These are phyloP conservation scores for Grammothele lineata DNA, from an alignment of 768 basidiomycete species.

Conservation along the genomic window DNA sequence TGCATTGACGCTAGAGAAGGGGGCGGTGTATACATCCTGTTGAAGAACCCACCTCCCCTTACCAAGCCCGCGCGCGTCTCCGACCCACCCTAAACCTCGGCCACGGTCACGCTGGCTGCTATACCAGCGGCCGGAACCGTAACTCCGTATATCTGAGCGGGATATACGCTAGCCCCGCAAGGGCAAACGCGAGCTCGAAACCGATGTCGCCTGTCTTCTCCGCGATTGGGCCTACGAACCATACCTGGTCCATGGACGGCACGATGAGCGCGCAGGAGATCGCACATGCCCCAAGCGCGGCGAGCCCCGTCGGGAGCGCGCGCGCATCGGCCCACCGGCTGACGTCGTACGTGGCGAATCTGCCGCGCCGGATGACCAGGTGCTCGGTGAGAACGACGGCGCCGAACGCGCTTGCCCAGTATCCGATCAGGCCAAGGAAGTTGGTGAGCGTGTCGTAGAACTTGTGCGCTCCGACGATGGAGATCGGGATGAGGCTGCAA, in stretches of 20 bases:
- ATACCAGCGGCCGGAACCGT: conserved; percentile 21
- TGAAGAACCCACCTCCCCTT: no score
- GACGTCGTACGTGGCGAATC: conserved; percentile 46
- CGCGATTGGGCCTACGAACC: conserved; percentile 70
- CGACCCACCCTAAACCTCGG: no score
- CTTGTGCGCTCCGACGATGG: conserved; percentile 62
- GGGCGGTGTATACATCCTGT: no score
- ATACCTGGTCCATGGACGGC: conserved; percentile 67
- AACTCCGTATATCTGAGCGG: conserved; percentile 43
- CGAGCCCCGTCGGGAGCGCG: conserved; percentile 56
- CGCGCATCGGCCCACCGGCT: conserved; percentile 49
- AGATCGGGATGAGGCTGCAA: conserved; percentile 57
- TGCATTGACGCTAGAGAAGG: no score
- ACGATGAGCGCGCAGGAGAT: conserved; percentile 54
- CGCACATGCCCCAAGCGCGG: conserved; percentile 50
- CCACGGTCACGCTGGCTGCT: not conserved
- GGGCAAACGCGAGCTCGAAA: conserved; percentile 53
- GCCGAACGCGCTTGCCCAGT: conserved; percentile 45
- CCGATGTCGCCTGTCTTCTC: conserved; percentile 65
- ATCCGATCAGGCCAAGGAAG: conserved; percentile 60
- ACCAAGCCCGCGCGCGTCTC: no score
- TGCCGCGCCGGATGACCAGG: conserved; percentile 51
- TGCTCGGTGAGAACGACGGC: conserved; percentile 65
- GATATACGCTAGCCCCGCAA: conserved; percentile 45
- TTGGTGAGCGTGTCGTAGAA: conserved; percentile 64